Evolutionary conservation across 768 basidiomycete genomes (phyloP).

Genomic region (Pleurotus tuber-regium): DNA sequence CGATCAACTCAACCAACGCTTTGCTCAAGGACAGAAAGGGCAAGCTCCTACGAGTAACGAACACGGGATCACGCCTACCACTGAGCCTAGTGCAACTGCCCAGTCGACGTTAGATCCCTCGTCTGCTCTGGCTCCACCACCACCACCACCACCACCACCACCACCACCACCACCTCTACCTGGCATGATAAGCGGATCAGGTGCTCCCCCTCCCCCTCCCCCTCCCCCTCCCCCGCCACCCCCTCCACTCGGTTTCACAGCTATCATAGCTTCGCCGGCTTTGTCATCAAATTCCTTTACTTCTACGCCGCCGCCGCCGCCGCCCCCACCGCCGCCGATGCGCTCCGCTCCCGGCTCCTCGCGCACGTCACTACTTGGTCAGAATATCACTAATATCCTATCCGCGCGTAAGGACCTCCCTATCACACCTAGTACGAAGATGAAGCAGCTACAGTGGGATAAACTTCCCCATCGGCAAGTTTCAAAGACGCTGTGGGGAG

Average conservation of each 20-base stretch:
- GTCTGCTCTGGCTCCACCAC: constrained; percentile 35
- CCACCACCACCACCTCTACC: constrained; percentile 21
- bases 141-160: constrained; percentile 24
- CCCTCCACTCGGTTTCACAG: constrained; percentile 25
- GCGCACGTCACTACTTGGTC: constrained; percentile 59
- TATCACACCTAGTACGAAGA: constrained; percentile 82
- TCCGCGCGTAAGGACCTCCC: constrained; percentile 81
- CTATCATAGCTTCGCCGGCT: constrained; percentile 17
- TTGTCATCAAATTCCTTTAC: constrained; percentile 17
- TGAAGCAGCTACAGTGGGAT: constrained; percentile 99
- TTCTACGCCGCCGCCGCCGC: constrained; percentile 35
- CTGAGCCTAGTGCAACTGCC: constrained; percentile 24
- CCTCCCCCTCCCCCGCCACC: constrained; percentile 31
- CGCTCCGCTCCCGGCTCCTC: constrained; percentile 32
- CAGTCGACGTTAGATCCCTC: constrained; percentile 28
- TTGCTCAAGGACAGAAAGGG: constrained; percentile 26
- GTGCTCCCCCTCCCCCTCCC: constrained; percentile 29
- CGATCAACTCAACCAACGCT: constrained; percentile 61
- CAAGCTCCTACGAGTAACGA: not conserved
- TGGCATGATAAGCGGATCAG: constrained; percentile 2
- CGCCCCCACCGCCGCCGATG: constrained; percentile 37
- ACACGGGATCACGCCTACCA: not conserved
- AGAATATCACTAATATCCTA: constrained; percentile 53
- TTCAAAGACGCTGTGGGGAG: constrained; percentile 81
- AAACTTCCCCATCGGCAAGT: constrained; percentile 91